Evolutionary conservation across 495 filamentous ascomycete genomes (phyloP), one percentile per base, ranked within the genome.

Genomic region (Hypoxylon subgilvum): DNA sequence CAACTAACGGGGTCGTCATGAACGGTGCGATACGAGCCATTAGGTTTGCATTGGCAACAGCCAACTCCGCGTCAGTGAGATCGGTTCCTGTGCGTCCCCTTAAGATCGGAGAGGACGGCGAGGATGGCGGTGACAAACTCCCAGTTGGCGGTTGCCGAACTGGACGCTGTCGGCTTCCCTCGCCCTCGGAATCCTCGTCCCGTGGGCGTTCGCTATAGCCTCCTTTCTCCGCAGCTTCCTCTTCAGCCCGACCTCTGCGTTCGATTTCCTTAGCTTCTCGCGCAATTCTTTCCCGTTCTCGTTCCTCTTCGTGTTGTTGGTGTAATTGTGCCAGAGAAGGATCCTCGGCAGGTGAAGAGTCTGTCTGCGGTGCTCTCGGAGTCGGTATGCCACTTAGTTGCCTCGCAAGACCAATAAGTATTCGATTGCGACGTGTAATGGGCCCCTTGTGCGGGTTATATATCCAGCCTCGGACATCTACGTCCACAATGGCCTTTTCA

Each of bases 381-480:
- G 88, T 80, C 14, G 90, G 88, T 51, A 99, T 82, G 2, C 92
- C 95, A 63, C 89, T 93, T 27, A 99, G 69, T 57, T 88, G 84
- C 51, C 92, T 79, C 8, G 92, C 91, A 1, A 96, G 73, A 2
- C 91, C 90, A 50, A 97, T 81, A 63, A 96, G 75, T 55, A 97
- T 74, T 18, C 94, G 84, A 57, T 96, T 92, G 71, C 92, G 90
- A 41, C 92, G 79, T 28, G 82, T 91, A 85, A 96, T 86, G n/a
- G 89, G 91, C 0, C 91, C 91, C 65, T 80, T 82, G 60, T 90
- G 88, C 13, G 94, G 94, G 52, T 85, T 79, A 66, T 93, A 96
- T 38, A 97, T 81, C 94, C 95, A 99, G 16, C 94, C 94, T 47
- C 92, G 82, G 12, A 97, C 88, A 71, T 99, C 93, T 2, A 97